Evolutionary conservation across 306 rosid species (phyloP), one percentile per base, ranked within the genome.

Genomic region (Senna siamea): DNA sequence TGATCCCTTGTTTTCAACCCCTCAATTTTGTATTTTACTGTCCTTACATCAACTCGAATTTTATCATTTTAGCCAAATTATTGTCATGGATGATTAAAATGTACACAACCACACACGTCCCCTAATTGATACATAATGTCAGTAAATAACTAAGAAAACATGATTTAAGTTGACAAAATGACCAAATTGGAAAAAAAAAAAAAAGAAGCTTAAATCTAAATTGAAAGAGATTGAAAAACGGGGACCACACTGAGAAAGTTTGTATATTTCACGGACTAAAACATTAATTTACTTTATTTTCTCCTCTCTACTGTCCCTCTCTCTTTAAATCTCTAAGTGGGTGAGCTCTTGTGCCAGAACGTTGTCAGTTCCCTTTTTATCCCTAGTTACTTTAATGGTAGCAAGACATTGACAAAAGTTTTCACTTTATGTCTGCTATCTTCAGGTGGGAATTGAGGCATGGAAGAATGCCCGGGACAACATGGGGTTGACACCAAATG

Each of bases 371-470:
- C 40, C 22, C 38, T 9, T 53, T 35, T 60, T 23, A 73, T 34
- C 66, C 28, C 23, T 44, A 60, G 18, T 6, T 41, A 28, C 66
- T 51, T 38, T 20, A 41, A 35, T 10, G 14, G 59, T 54, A 20
- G 32, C 26, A 52, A 62, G 30, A 46, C 26, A 47, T 18, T 40
- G 18, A 14, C 22, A 68, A 44, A 10, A 47, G 61, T 34, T 73
- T 44, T n/a, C 37, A 17, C 50, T 34, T 46, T 9, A 9, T 54
- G 15, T 72, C 53, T 63, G 57, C 30, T 37, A 28, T 35, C 54
- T 69, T 70, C 85, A 93, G 98, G 93, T 90, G 53, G 98, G 98
- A 84, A 78, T 90, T 51, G 83, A 90, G 72, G 98, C 93, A n/a
- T 93, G 98, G 98, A 84, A 81, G 76, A 87, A 73, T 71, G 83